These are phyloP conservation scores for Trichophyton benhamiae DNA, from an alignment of 2,329 filamentous ascomycete genomes.

Conservation along the genomic window DNA sequence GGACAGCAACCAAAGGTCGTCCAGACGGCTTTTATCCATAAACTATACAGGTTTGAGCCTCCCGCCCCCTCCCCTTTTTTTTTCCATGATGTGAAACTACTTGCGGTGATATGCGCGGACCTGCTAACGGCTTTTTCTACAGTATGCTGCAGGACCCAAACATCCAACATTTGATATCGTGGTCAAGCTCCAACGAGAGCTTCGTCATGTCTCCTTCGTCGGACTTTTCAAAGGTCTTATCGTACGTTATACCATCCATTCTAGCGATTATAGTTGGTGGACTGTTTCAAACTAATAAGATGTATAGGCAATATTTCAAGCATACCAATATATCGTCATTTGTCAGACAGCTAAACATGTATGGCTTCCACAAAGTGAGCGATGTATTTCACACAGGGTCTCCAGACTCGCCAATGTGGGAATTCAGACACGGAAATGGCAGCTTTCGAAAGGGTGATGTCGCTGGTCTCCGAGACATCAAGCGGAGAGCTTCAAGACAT, in stretches of 20 bases:
- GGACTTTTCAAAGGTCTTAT: conserved; percentile 94
- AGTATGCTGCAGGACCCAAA: conserved; percentile 93
- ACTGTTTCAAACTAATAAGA: not conserved
- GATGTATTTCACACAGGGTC: conserved; percentile 95
- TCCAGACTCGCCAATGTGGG: conserved; percentile 89
- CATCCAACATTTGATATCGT: conserved; percentile 93
- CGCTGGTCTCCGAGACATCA: conserved; percentile 84
- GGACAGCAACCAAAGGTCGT: conserved; percentile 94
- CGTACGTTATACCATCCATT: too few relatives aligned
- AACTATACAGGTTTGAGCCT: conserved; percentile 77
- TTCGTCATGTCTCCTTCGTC: conserved; percentile 98
- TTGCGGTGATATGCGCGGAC: not conserved
- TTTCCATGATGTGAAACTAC: too few relatives aligned
- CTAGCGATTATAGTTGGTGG: conserved; percentile 6
- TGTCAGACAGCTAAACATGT: conserved; percentile 97
- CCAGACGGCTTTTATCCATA: conserved; percentile 97
- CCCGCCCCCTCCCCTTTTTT: not conserved
- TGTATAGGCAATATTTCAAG: conserved; percentile 88
- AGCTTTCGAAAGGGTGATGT: conserved; percentile 95
- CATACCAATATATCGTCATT: conserved; percentile 99
- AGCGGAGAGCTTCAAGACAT: conserved; percentile 83
- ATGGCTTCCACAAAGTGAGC: conserved; percentile 98
- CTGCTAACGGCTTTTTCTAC: conserved; percentile 11
- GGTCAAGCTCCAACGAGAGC: conserved; percentile 86
- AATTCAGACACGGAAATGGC: conserved; percentile 95